Conservation (phyloP, 768 basidiomycete genomes). For the Pulveroboletus ravenelii region DNA sequence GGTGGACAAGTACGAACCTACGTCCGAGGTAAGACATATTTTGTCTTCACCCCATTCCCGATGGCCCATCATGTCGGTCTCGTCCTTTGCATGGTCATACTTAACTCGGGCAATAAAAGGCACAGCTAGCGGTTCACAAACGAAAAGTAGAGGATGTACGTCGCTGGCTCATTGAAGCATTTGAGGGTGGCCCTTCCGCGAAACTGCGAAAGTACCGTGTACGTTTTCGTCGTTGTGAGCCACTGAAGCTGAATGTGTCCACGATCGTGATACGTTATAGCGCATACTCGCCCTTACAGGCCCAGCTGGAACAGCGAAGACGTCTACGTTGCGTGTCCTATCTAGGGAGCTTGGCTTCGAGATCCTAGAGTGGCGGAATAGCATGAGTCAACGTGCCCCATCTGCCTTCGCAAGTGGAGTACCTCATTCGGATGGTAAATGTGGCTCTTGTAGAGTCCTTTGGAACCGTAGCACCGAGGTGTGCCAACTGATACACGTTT, state of each 20-base stretch:
- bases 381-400: constrained; percentile 47
- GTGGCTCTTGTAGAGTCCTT: not conserved
- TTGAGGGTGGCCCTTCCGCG: constrained; percentile 59
- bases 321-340: constrained; percentile 74
- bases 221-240: constrained; percentile 21
- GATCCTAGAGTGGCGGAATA: constrained; percentile 81
- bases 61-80: not conserved
- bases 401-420: constrained; percentile 18
- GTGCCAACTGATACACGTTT: not conserved
- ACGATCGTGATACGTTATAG: constrained; percentile 34
- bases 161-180: constrained; percentile 69
- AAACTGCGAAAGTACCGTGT: constrained; percentile 73
- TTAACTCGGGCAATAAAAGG: constrained; percentile 34
- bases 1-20: constrained; percentile 64
- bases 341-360: constrained; percentile 72
- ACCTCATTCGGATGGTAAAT: constrained; percentile 7
- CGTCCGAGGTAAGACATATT: constrained; percentile 44
- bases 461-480: not conserved
- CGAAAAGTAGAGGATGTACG: constrained; percentile 76
- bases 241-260: not conserved
- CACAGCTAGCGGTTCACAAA: constrained; percentile 74
- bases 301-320: constrained; percentile 88
- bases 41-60: not conserved
- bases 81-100: not conserved
- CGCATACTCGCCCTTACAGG: constrained; percentile 83